Base-by-base conservation (phyloP, 164 flowering plant genomes). In the Litsea cubeba region DNA sequence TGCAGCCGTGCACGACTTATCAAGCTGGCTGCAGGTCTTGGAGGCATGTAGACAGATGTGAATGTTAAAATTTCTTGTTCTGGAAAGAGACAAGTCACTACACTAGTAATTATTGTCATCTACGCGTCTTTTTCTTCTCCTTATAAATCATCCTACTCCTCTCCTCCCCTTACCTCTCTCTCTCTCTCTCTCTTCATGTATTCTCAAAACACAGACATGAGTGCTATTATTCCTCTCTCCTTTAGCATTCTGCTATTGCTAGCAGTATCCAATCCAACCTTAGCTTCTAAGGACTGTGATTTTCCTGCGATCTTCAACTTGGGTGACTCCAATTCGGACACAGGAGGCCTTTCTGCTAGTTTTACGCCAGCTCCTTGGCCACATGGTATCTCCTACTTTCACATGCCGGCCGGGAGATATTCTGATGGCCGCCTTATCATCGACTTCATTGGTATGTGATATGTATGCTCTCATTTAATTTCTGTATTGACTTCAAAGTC, bases 291-390 rank as follows among this genome's bases (percentile, higher is more conserved):
- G 15, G 69, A 30, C 15, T 66, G 69, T 7, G n/a, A 17, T 30
- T 66, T 66, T 28, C 69, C 50, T 20, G 75, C 75, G 2, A 62
- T 87, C 2, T 85, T 84, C 73, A 85, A 87, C 86, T 87, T 87
- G 72, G 90, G 90, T 0, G 88, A 87, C 81, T 87, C 90, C 0
- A 87, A 87, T 63, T 87, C 90, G 6, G 90, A 87, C 76, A 87
- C 90, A 12, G 90, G 90, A 7, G 88, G 88, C 40, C 54, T 83
- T 15, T 83, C 90, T 1, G 90, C 90, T 0, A 84, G 80, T 0
- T 84, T 83, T 46, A 82, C 81, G 0, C 81, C 79, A 70, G 79
- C 82, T 2, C 74, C 68, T 30, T 78, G 80, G 0, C 87, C 90
- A 20, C 32, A 79, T 65, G 90, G 88, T 0, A 82, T 75, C 68